Evolutionary conservation across 2,329 filamentous ascomycete species (phyloP).

Genomic region (Monosporascus sp.): DNA sequence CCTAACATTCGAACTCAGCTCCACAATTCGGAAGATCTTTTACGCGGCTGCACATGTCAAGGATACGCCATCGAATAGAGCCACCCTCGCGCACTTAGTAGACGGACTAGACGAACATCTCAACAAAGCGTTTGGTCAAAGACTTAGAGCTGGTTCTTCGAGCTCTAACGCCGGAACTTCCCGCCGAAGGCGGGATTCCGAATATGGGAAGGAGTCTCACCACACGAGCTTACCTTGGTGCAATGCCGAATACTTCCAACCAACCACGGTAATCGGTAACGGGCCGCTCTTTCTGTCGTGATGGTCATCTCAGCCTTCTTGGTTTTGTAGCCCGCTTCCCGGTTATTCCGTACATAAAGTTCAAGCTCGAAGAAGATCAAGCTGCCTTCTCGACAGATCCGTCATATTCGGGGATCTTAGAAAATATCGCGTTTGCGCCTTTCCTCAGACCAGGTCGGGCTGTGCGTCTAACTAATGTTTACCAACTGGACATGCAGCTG

Average conservation of each 20-base stretch:
- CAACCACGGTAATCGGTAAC: too few species aligned
- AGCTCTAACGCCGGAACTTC: too few species aligned
- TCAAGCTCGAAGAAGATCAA: neutral
- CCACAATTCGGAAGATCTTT: too few species aligned
- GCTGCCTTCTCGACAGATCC: neutral
- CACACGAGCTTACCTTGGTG: neutral
- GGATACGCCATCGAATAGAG: neutral
- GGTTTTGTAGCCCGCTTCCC: neutral
- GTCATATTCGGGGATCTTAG: neutral
- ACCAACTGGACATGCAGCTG: too few species aligned
- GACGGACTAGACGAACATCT: neutral
- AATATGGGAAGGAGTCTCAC: neutral
- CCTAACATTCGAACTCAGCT: too few species aligned
- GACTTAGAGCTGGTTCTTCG: too few species aligned
- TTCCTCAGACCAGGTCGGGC: too few species aligned
- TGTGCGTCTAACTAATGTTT: fast-evolving
- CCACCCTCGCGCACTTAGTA: neutral
- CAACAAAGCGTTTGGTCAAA: neutral
- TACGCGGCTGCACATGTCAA: neutral
- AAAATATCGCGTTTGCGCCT: neutral
- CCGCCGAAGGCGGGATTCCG: too few species aligned
- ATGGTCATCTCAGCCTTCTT: neutral
- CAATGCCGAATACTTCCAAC: too few species aligned
- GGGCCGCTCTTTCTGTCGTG: too few species aligned
- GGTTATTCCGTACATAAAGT: neutral